A percentile compares a stretch with the other conserved stretches of the same genome.
phyloP scores from a whole-genome alignment of 2,329 filamentous ascomycete species.

The Sarocladium strictum region DNA sequence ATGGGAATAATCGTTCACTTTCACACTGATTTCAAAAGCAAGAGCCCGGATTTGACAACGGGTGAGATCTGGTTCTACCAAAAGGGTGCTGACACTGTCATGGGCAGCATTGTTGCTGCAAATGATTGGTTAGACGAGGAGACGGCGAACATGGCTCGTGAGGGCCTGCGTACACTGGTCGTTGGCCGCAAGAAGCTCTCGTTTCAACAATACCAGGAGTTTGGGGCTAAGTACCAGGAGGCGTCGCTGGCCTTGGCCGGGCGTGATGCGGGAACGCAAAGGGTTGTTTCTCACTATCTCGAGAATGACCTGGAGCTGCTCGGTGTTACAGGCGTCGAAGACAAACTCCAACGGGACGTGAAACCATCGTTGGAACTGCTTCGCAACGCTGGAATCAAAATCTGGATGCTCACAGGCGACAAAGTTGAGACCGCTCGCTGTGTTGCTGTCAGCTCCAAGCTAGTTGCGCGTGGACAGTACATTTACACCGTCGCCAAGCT shows the following conservation, averaged over 20 bases:
- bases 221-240: constrained; percentile 66
- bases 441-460: constrained; percentile 89
- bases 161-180: constrained; percentile 88
- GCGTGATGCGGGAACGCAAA: constrained; percentile 76
- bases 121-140: constrained; percentile 99
- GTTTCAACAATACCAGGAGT: constrained; percentile 71
- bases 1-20: constrained; percentile 98
- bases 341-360: constrained; percentile 92
- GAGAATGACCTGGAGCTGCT: constrained; percentile 87
- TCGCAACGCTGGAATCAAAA: constrained; percentile 95
- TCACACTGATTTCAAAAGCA: constrained; percentile 46
- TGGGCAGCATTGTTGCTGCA: constrained; percentile 88
- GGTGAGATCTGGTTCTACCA: constrained; percentile 98
- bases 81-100: constrained; percentile 96
- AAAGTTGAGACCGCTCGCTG: constrained; percentile 97
- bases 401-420: constrained; percentile 99
- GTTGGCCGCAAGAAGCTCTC: constrained; percentile 89
- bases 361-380: constrained; percentile 92
- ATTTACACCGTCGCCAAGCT: constrained; percentile 90
- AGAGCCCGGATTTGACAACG: constrained; percentile 43
- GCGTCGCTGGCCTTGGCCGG: constrained; percentile 75
- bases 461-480: constrained; percentile 89
- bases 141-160: constrained; percentile 98
- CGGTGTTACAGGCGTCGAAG: constrained; percentile 96
- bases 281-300: constrained; percentile 71